Evolutionary conservation across 2,329 filamentous ascomycete species (phyloP), one percentile per base, ranked within the genome.

Genomic region (Cyclaneusma minus): DNA sequence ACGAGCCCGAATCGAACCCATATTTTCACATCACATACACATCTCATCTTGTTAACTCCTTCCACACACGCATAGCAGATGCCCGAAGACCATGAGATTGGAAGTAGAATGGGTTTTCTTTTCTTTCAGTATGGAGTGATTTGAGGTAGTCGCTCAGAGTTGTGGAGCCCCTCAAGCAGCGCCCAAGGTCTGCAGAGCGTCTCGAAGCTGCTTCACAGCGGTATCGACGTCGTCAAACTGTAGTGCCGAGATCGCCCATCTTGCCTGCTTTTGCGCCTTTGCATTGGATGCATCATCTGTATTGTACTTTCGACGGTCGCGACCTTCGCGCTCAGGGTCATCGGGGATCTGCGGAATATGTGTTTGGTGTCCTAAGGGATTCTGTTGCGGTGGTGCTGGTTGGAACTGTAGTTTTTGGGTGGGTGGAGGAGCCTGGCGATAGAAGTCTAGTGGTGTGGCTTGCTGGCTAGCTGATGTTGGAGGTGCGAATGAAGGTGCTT

Each of bases 211-310:
- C 43, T 75, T 74, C 4, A 95, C 74, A 0, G 89, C 89, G 0
- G 89, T 98, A 2, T 75, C 63, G 2, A 92, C 79, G 48, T 98
- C 89, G 40, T 98, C 89, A 51, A 98, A 98, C 42, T 94, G 93
- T 24, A 98, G 56, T 0, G 89, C 89, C 7, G 85, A 94, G 21
- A 95, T 92, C 1, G 89, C 89, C 82, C 83, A 98, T 43, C 83
- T 84, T 3, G 87, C 85, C 55, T 95, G 89, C 48, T 95, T 98
- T 49, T 93, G 84, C 4, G 89, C 87, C 40, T 74, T 67, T 18
- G 69, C 58, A 18, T 94, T 76, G 1, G 77, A 62, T 32, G 63
- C 57, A 36, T 84, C 76, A 35, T 93, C 82, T 7, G 53, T 58
- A 4, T 52, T 57, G 28, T 77, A 64, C 4, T 60, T 41, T 5